Base-by-base conservation (phyloP, 208 protist species). In the Naegleria gruberi region DNA sequence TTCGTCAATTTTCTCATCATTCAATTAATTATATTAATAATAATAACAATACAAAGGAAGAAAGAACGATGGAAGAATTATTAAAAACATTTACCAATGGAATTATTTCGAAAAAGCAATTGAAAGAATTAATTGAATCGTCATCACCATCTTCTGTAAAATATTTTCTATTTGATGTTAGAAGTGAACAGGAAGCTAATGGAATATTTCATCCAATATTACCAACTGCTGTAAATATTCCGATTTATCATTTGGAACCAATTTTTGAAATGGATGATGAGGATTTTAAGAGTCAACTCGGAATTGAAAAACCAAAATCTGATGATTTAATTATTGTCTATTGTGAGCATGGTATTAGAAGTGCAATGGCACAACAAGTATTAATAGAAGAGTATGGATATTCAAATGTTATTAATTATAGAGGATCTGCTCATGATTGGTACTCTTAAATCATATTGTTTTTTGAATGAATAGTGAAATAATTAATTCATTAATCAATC, bases 401-500 rank as follows among this genome's bases (percentile, higher is more conserved):
- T 26, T 15, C 0, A 7, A 42, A 86, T 46, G 82, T 86, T 10
- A 42, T 42, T 42, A 86, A 86, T 40, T 86, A 86, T 40, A 44
- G 45, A 46, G 82, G 82, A 86, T 46, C 41, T 5, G 82, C 82
- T 47, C 43, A 42, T 26, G 82, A 86, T 86, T 86, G 82, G 82
- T 46, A 86, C n/a, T 30, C 17, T n/a, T n/a, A n/a, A n/a, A n/a
- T n/a, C n/a, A n/a, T n/a, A n/a, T n/a, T n/a, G n/a, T n/a, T n/a
- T n/a, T n/a, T n/a, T n/a, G n/a, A n/a, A n/a, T n/a, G n/a, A n/a
- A n/a, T n/a, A n/a, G n/a, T n/a, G n/a, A n/a, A n/a, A n/a, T n/a
- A n/a, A n/a, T n/a, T n/a, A n/a, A n/a, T n/a, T n/a, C n/a, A n/a
- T n/a, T n/a, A n/a, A n/a, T n/a, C n/a, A n/a, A n/a, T n/a, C n/a